Conservation (phyloP, 257 asterid species). For the Gentiana dahurica region DNA sequence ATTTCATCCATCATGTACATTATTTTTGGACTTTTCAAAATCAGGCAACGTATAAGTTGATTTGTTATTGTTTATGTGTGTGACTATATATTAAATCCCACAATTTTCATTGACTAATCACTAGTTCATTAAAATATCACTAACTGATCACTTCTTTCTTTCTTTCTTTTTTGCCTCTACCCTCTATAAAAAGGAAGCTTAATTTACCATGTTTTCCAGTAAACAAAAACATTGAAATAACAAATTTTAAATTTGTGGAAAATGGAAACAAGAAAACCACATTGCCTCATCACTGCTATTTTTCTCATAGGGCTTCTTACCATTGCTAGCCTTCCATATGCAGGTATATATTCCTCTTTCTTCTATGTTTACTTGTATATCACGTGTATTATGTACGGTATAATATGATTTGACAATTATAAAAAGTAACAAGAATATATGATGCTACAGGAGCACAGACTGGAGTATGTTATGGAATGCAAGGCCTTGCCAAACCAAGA, state of each 20-base stretch:
- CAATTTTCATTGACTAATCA: no score
- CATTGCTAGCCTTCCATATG: constrained; percentile 3
- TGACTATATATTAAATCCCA: no score
- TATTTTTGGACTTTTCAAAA: no score
- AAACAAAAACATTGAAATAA: not conserved
- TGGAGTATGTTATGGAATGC: constrained; percentile 21
- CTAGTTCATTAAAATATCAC: no score
- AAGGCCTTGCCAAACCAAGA: not conserved
- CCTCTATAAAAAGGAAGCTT: not conserved
- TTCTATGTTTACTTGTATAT: not conserved
- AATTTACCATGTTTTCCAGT: not conserved
- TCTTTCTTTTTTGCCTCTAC: not conserved
- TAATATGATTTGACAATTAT: not conserved
- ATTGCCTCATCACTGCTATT: not conserved
- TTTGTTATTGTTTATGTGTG: no score
- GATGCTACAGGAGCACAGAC: constrained; percentile 17
- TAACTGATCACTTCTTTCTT: no score
- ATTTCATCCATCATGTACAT: no score
- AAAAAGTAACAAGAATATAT: not conserved
- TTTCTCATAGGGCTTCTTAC: constrained; percentile 8
- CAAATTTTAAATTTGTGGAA: not conserved
- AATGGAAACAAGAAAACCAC: constrained; percentile 7
- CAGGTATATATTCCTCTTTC: constrained; percentile 5
- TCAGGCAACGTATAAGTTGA: no score
- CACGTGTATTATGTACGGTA: no score